phyloP scores from a whole-genome alignment of 306 rosid species.

The Lathyrus aphaca region DNA sequence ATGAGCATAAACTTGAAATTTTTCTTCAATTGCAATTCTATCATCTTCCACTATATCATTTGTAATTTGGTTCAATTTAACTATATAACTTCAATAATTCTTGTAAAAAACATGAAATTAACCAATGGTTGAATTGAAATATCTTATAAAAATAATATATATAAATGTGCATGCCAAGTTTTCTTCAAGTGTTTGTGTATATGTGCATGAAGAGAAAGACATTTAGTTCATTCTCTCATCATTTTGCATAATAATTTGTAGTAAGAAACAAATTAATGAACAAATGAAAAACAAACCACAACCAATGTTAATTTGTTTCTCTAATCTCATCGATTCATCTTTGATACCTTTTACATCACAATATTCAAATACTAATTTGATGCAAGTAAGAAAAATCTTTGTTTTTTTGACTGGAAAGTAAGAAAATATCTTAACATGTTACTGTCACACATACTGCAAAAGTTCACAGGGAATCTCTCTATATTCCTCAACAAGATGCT shows the following conservation, averaged over 20 bases:
- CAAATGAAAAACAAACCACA: background rate
- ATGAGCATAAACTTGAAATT: constrained; percentile 12
- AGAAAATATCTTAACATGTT: constrained; percentile 6
- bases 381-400: constrained; percentile 1
- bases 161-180: constrained; percentile 3
- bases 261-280: constrained; percentile 2
- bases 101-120: background rate
- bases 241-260: constrained; percentile 19
- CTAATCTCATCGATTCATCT: background rate
- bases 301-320: constrained; percentile 4
- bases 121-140: background rate
- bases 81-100: background rate
- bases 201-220: constrained; percentile 26
- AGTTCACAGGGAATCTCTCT: no score
- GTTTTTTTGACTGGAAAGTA: background rate
- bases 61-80: constrained; percentile 1
- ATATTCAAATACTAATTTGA: constrained; percentile 16
- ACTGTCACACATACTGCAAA: no score
- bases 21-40: constrained; percentile 11
- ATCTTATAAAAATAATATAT: background rate
- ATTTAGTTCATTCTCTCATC: constrained; percentile 25
- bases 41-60: background rate
- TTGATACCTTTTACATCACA: background rate
- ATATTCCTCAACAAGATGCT: background rate
- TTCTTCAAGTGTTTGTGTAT: constrained; percentile 19